A percentile compares a stretch with the other conserved stretches of the same genome.
Evolutionary conservation across 768 basidiomycete genomes (phyloP).

Genomic region (Lactarius quietus): DNA sequence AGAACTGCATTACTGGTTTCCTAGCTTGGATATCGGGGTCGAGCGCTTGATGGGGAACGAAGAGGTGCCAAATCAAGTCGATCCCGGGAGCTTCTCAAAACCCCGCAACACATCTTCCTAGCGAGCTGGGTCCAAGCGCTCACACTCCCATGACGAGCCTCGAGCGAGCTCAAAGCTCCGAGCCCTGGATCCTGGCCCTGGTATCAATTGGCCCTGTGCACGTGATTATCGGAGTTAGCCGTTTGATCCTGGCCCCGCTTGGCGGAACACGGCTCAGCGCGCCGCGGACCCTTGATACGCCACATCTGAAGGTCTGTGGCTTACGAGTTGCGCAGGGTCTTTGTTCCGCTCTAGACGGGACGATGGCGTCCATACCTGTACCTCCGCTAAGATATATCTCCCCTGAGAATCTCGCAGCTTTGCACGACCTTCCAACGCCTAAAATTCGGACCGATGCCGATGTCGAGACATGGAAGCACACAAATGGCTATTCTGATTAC

Average conservation of each 20-base stretch:
- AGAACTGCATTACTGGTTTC: background rate
- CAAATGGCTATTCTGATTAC: conserved; percentile 71
- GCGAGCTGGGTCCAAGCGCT: background rate
- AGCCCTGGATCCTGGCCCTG: conserved; percentile 3
- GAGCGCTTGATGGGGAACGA: background rate
- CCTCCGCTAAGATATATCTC: conserved; percentile 19
- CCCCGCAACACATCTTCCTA: conserved; percentile 3
- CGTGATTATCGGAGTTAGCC: conserved; percentile 1
- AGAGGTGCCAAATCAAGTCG: background rate
- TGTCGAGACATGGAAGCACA: conserved; percentile 65
- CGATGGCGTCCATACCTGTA: conserved; percentile 19
- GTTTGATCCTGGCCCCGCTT: too few species aligned
- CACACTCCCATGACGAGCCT: background rate
- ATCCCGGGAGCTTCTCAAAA: background rate
- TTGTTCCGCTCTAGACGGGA: background rate
- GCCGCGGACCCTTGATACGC: background rate
- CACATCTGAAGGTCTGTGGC: background rate
- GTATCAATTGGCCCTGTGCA: background rate
- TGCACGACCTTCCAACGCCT: conserved; percentile 37
- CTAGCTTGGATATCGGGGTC: background rate
- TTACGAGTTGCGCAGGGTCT: background rate
- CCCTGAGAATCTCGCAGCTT: conserved; percentile 6
- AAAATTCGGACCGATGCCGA: conserved; percentile 73
- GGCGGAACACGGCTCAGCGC: background rate
- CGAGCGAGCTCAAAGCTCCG: background rate